phyloP scores from a whole-genome alignment of 2,329 filamentous ascomycete genomes.

The Penicillium vulpinum region DNA sequence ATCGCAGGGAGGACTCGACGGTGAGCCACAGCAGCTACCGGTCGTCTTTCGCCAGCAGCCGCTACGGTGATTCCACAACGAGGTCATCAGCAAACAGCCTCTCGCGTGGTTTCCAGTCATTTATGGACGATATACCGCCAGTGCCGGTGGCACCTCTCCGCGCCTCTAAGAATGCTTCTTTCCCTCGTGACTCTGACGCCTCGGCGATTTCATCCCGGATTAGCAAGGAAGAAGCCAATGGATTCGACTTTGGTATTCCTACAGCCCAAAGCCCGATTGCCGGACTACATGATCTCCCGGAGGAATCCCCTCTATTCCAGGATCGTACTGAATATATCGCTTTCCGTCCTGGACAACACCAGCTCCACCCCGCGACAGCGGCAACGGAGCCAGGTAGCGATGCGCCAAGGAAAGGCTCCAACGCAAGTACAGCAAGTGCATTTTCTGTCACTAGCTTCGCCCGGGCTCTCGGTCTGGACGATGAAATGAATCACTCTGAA shows the following conservation, averaged over 20 bases:
- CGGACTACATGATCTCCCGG: constrained; percentile 24
- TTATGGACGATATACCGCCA: constrained; percentile 36
- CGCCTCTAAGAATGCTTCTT: constrained; percentile 20
- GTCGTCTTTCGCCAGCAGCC: constrained; percentile 42
- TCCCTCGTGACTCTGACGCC: constrained; percentile 27
- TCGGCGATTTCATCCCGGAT: constrained; percentile 21
- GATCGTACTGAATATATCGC: constrained; percentile 19
- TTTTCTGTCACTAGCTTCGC: constrained; percentile 43
- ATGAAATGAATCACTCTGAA: constrained; percentile 65
- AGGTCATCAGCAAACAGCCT: constrained; percentile 38
- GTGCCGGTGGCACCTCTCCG: constrained; percentile 31
- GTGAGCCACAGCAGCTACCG: constrained; percentile 43
- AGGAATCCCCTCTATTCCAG: constrained; percentile 15
- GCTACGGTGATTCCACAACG: constrained; percentile 39
- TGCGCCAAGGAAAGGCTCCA: constrained; percentile 26
- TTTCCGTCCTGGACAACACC: constrained; percentile 20
- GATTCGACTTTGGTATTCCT: constrained; percentile 34
- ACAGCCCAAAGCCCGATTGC: constrained; percentile 7
- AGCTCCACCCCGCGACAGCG: constrained; percentile 24
- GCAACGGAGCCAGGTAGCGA: constrained; percentile 14
- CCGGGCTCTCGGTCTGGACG: constrained; percentile 48
- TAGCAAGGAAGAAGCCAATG: constrained; percentile 27
- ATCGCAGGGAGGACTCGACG: constrained; percentile 27
- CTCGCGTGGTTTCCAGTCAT: constrained; percentile 29
- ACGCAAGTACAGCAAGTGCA: constrained; percentile 33